These are phyloP conservation scores for Thoreauomyces humboldtii DNA, from an alignment of 192 early-diverging fungal genomes.

Conservation along the genomic window DNA sequence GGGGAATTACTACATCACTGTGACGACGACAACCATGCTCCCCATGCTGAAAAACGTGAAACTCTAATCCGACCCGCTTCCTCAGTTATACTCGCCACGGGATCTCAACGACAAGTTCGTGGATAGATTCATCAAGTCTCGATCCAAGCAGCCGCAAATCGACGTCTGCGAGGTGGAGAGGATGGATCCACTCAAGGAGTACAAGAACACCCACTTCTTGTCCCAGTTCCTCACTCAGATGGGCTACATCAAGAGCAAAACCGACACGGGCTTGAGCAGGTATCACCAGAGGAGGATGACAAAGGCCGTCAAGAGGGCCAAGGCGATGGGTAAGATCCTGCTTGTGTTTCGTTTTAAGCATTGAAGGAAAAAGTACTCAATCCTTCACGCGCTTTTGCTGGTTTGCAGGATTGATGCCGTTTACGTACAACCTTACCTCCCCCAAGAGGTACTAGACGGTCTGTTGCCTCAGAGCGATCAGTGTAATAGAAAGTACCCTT, in stretches of 20 bases:
- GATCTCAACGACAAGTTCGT: constrained; percentile 20
- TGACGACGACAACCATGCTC: no score
- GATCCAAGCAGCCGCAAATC: background rate
- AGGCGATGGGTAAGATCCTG: constrained; percentile 20
- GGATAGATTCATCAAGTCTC: background rate
- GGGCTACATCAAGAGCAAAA: constrained; percentile 12
- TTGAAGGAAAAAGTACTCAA: no score
- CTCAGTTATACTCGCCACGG: constrained; percentile 1
- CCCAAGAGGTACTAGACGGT: no score
- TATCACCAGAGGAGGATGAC: constrained; percentile 15
- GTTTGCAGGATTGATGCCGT: constrained; percentile 1
- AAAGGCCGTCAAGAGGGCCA: constrained; percentile 20
- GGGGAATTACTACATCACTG: no score
- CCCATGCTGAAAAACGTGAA: background rate
- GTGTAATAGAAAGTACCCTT: no score
- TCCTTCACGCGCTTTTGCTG: no score
- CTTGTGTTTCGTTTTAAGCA: no score
- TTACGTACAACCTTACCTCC: constrained; percentile 6
- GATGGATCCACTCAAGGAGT: constrained; percentile 17
- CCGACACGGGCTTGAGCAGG: constrained; percentile 20
- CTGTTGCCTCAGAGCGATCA: no score
- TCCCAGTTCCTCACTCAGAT: constrained; percentile 14
- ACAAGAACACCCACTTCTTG: constrained; percentile 13
- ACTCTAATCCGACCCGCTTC: background rate
- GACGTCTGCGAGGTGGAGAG: constrained; percentile 8